phyloP scores from a whole-genome alignment of 2,329 filamentous ascomycete species.

The Escovopsis sp. region DNA sequence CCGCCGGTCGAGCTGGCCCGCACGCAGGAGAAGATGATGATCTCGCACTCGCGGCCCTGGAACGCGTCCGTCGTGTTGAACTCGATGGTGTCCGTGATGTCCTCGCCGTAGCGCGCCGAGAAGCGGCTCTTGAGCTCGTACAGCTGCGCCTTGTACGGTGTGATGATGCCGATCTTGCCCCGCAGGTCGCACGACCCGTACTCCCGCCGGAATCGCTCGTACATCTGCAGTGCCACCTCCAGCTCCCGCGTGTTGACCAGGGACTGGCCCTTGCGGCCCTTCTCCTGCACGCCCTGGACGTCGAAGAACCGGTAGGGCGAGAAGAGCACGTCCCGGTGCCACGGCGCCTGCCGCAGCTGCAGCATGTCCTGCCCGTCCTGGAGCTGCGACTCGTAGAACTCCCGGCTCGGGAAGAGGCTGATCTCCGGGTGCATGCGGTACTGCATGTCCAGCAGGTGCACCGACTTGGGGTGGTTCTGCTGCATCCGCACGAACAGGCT shows the following conservation, averaged over 20 bases:
- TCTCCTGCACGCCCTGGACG: conserved; percentile 73
- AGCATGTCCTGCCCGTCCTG: conserved; percentile 78
- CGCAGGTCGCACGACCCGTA: conserved; percentile 52
- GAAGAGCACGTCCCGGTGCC: conserved; percentile 71
- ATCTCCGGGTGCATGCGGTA: conserved; percentile 99
- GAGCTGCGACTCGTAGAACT: conserved; percentile 84
- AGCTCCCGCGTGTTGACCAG: conserved; percentile 81
- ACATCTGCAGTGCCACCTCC: conserved; percentile 73
- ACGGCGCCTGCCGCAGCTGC: conserved; percentile 58
- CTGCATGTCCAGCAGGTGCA: conserved; percentile 92
- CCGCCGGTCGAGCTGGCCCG: conserved; percentile 83
- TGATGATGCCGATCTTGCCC: conserved; percentile 90
- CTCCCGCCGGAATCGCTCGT: conserved; percentile 62
- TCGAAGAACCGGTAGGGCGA: conserved; percentile 96
- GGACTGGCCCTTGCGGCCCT: conserved; percentile 72
- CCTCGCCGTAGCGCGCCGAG: conserved; percentile 53
- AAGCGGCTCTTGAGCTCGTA: conserved; percentile 68
- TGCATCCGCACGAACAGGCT: conserved; percentile 98
- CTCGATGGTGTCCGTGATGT: conserved; percentile 66
- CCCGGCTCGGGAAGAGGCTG: conserved; percentile 72
- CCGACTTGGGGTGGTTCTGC: conserved; percentile 69
- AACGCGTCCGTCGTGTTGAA: conserved; percentile 99
- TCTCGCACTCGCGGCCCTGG: conserved; percentile 88
- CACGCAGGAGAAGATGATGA: conserved; percentile 98
- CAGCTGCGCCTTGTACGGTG: conserved; percentile 91